Conservation (phyloP, 345 rosid species). For the Ailanthus altissimus region DNA sequence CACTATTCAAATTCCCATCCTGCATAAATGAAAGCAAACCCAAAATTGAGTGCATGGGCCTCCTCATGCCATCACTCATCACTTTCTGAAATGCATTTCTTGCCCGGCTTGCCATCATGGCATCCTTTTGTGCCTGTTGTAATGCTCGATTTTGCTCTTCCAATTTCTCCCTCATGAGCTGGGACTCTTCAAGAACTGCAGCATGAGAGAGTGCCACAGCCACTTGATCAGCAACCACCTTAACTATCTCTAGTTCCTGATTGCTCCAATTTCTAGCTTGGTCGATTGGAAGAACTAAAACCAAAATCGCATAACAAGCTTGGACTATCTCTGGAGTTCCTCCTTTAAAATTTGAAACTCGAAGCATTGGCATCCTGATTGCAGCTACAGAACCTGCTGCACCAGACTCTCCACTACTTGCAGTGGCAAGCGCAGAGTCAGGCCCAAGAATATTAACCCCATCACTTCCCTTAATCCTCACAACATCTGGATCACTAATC, state of each 20-base stretch:
- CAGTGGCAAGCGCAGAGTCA: constrained; percentile 62
- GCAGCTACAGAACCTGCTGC: constrained; percentile 82
- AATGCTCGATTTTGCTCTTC: constrained; percentile 84
- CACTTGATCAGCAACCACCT: constrained; percentile 97
- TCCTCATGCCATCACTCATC: constrained; percentile 92
- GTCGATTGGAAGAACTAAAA: constrained; percentile 73
- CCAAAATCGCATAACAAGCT: constrained; percentile 79
- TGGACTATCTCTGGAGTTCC: constrained; percentile 79
- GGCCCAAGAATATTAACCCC: constrained; percentile 58
- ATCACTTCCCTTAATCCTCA: constrained; percentile 55
- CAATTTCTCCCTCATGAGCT: constrained; percentile 85
- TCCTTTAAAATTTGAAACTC: constrained; percentile 75
- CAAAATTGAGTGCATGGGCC: constrained; percentile 82
- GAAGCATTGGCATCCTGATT: constrained; percentile 96
- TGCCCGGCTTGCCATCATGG: constrained; percentile 88
- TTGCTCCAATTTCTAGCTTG: constrained; percentile 71
- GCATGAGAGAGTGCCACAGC: constrained; percentile 98
- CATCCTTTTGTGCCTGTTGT: constrained; percentile 65
- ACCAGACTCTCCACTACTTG: constrained; percentile 55
- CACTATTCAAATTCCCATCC: constrained; percentile 53
- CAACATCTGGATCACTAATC: constrained; percentile 68
- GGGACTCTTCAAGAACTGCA: constrained; percentile 94
- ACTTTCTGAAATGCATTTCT: constrained; percentile 80
- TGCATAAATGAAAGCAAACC: constrained; percentile 83
- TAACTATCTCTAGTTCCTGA: constrained; percentile 82